A percentile compares a stretch with the other conserved stretches of the same genome.
Evolutionary conservation across 345 rosid species (phyloP).

Genomic region (Turnera subulata): DNA sequence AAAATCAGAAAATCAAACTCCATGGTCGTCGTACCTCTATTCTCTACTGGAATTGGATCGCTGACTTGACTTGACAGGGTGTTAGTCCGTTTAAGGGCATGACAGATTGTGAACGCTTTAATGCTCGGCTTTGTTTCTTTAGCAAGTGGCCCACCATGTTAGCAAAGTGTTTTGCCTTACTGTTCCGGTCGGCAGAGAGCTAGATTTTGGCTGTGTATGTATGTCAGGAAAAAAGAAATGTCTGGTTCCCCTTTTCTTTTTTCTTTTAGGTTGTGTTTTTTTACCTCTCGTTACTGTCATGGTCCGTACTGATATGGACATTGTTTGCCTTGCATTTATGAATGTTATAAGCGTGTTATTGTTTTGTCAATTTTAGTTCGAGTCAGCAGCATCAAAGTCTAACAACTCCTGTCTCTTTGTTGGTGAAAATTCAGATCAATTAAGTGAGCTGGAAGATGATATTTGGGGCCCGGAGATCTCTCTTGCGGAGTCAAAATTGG

Average conservation of each 20-base stretch:
- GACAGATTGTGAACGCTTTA: conserved; percentile 12
- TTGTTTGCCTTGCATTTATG: conserved; percentile 1
- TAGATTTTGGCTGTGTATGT: neutral
- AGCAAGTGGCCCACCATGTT: conserved; percentile 14
- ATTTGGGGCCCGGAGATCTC: conserved; percentile 47
- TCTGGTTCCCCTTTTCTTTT: neutral
- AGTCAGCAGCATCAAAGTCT: neutral
- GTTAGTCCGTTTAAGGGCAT: conserved; percentile 19
- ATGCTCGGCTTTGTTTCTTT: conserved; percentile 10
- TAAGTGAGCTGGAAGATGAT: conserved; percentile 59
- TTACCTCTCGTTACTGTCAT: conserved; percentile 16
- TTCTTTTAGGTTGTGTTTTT: neutral
- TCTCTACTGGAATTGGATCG: conserved; percentile 14
- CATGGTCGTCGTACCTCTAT: neutral
- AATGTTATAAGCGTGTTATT: conserved; percentile 10
- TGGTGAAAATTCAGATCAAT: conserved; percentile 33
- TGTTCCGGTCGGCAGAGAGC: neutral
- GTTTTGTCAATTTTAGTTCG: neutral
- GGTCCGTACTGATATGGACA: conserved; percentile 19
- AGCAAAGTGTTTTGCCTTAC: neutral
- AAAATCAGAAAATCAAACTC: neutral
- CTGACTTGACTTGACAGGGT: conserved; percentile 21
- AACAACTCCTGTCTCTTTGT: neutral
- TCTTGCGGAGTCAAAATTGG: conserved; percentile 23
- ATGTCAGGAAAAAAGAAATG: no score